Conservation (phyloP, 2,329 filamentous ascomycete genomes). For the Fusarium sp. region DNA sequence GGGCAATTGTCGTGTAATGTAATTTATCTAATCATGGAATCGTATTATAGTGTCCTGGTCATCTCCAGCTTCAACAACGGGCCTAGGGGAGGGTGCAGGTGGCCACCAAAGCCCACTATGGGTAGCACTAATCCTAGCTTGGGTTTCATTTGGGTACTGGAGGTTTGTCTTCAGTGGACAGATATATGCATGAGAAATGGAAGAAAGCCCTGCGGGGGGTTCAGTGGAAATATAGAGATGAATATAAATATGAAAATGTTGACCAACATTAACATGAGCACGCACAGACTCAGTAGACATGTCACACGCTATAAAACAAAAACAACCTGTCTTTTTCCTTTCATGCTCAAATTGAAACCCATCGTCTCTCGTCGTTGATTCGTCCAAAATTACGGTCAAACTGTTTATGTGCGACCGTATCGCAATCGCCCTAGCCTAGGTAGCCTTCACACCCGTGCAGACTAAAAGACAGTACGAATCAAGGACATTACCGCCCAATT, state of each 20-base stretch:
- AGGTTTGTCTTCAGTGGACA: not conserved
- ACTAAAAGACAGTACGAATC: slow-evolving; percentile 41
- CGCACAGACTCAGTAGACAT: slow-evolving; percentile 20
- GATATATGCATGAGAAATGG: slow-evolving; percentile 3
- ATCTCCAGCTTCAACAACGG: slow-evolving; percentile 31
- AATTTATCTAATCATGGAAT: slow-evolving; percentile 18
- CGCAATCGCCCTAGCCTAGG: slow-evolving; percentile 12
- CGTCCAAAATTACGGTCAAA: slow-evolving; percentile 23
- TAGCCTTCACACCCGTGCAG: slow-evolving; percentile 5
- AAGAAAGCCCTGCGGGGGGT: not conserved
- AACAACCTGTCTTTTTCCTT: slow-evolving; percentile 7
- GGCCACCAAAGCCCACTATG: slow-evolving; percentile 23
- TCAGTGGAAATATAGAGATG: not conserved
- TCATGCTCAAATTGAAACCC: slow-evolving; percentile 24
- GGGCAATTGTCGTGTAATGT: slow-evolving; percentile 2
- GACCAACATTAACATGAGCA: not conserved
- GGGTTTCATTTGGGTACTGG: not conserved
- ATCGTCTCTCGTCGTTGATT: slow-evolving; percentile 13
- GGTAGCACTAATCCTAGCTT: slow-evolving; percentile 1
- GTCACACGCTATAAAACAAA: slow-evolving; percentile 16
- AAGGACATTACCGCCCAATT: slow-evolving; percentile 43
- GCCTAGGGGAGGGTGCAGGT: not conserved
- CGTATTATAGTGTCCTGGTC: slow-evolving; percentile 35
- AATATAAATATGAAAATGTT: not conserved
- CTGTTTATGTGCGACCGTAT: slow-evolving; percentile 27